Conservation (phyloP, 169 alveolate species). For the Eimeria sp. region DNA sequence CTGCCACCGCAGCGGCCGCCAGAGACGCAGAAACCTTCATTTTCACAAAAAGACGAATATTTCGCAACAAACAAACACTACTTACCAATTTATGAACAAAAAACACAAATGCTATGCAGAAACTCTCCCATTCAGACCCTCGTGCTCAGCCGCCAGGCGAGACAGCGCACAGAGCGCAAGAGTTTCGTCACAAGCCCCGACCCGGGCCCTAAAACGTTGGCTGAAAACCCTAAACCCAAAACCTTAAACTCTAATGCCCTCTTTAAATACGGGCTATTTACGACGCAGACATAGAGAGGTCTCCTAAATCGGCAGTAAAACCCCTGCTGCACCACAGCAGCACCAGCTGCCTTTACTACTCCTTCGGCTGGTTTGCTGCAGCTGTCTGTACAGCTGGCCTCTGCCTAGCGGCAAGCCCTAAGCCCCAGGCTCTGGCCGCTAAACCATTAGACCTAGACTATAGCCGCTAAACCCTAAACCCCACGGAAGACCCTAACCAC, state of each 20-base stretch:
- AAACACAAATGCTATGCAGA: not conserved
- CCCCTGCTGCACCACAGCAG: not conserved
- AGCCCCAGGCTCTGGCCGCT: too few relatives aligned
- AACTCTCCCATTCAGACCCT: not conserved
- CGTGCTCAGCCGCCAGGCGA: not conserved
- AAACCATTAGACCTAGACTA: too few relatives aligned
- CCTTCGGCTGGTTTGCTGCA: too few relatives aligned
- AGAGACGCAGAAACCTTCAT: constrained; percentile 25
- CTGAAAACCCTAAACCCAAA: constrained; percentile 14
- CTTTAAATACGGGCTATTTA: too few relatives aligned
- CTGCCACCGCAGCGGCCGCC: constrained; percentile 39
- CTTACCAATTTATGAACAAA: not conserved
- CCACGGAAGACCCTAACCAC: too few relatives aligned
- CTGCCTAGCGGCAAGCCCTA: too few relatives aligned
- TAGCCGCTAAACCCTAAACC: too few relatives aligned
- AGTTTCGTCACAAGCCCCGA: not conserved
- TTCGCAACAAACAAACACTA: not conserved
- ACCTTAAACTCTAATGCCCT: not conserved
- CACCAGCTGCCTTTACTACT: not conserved
- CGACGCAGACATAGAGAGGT: too few relatives aligned
- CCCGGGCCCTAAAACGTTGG: not conserved
- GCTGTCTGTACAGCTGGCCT: too few relatives aligned
- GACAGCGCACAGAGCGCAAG: constrained; percentile 53
- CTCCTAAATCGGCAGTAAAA: not conserved
- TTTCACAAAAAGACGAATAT: not conserved